These are phyloP conservation scores for Podaxis rugospora DNA, from an alignment of 768 basidiomycete genomes.

Conservation along the genomic window DNA sequence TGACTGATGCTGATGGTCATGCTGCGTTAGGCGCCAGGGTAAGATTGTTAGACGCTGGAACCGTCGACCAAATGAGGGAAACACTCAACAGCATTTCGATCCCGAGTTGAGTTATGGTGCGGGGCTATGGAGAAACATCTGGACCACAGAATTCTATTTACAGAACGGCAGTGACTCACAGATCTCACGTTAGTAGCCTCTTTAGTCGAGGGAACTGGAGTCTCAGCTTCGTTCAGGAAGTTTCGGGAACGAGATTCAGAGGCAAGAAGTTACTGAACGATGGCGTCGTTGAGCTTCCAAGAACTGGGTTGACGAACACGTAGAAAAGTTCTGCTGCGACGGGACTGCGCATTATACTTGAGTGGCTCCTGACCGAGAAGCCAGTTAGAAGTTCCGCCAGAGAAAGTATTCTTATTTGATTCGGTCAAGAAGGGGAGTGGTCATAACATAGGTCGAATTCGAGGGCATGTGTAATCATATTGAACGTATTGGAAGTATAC, in stretches of 20 bases:
- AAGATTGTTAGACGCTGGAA: background rate
- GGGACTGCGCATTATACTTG: background rate
- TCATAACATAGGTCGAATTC: background rate
- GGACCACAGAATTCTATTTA: background rate
- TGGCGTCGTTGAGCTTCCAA: background rate
- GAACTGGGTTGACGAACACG: background rate
- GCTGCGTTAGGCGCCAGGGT: background rate
- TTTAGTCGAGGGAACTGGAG: background rate
- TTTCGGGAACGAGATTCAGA: background rate
- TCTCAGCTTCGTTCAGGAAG: background rate
- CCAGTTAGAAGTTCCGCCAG: background rate
- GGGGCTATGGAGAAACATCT: background rate
- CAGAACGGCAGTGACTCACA: background rate
- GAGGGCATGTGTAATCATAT: conserved; percentile 25
- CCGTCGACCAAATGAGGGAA: background rate
- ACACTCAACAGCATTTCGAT: conserved; percentile 6
- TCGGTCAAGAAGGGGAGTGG: background rate
- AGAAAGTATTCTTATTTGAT: background rate
- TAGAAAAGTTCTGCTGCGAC: background rate
- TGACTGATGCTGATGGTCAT: background rate
- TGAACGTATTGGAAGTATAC: conserved; percentile 17
- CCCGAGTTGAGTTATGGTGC: background rate
- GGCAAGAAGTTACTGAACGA: background rate
- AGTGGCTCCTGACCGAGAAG: background rate
- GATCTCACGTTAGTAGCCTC: background rate